Evolutionary conservation across 1,284 basidiomycete genomes (phyloP), one percentile per base, ranked within the genome.

Genomic region (Hemileia vastatrix): DNA sequence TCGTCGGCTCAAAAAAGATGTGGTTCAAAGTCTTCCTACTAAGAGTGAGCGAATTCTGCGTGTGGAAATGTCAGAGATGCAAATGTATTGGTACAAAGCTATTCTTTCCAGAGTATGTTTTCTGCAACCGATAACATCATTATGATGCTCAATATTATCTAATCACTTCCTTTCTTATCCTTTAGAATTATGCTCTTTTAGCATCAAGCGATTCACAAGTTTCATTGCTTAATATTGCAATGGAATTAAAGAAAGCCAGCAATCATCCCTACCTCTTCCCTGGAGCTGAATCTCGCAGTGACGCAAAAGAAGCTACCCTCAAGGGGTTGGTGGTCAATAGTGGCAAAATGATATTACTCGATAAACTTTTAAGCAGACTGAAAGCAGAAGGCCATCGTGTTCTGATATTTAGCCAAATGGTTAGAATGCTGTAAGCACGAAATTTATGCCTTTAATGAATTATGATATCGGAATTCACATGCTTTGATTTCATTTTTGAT

Each of bases 1-100:
- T 57, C 81, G 95, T 63, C 85, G 95, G 47, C 78, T 98, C 69
- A 99, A 99, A 80, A 87, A 87, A 68, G 95, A 99, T 72, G 95
- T 99, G n/a, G 83, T 97, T 67, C 95, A 93, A 68, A 90, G 89
- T 63, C 80, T 99, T 56, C 95, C 95, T 1, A 93, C 92, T 31
- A 99, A 99, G 83, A 94, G 91, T 73, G 95, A 98, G 78, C 87
- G 91, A 54, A 98, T 98, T 69, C 80, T 99, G 63, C 86, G 95
- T 18, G 93, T 98, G 43, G 95, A 98, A 79, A 95, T 98, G 94
- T 90, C 87, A 70, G 84, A 88, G 57, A 83, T 98, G 76, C 95
- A 98, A 78, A 96, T 92, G 19, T 90, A 93, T 76, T 96, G 94
- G 77, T 99, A 99, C 81, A 97, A 97, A 81, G 97, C 97, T 75